These are phyloP conservation scores for Pyrenophora seminiperda DNA, from an alignment of 2,329 filamentous ascomycete species.

Conservation along the genomic window DNA sequence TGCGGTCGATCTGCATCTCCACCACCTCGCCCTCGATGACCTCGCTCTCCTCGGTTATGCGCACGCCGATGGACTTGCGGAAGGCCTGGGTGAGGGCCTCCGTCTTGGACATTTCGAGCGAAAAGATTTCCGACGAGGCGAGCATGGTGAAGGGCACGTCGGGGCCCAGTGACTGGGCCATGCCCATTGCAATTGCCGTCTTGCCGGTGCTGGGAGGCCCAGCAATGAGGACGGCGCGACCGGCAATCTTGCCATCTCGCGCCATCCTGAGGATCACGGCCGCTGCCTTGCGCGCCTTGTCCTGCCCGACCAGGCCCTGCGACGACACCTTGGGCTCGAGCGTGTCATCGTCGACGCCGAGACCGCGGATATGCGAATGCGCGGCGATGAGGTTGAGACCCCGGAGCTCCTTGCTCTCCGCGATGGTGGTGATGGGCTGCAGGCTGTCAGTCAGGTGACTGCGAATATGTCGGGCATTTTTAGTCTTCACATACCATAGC, in stretches of 20 bases:
- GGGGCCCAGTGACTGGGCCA: slow-evolving; percentile 91
- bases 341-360: slow-evolving; percentile 90
- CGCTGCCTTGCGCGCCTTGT: slow-evolving; percentile 94
- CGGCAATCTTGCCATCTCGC: slow-evolving; percentile 97
- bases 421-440: slow-evolving; percentile 74
- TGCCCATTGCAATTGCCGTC: slow-evolving; percentile 97
- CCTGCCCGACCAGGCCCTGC: slow-evolving; percentile 93
- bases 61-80: slow-evolving; percentile 94
- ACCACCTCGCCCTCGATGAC: slow-evolving; percentile 99
- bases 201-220: slow-evolving; percentile 97
- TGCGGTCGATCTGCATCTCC: slow-evolving; percentile 97
- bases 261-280: slow-evolving; percentile 98
- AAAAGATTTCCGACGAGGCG: slow-evolving; percentile 96
- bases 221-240: slow-evolving; percentile 90
- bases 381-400: slow-evolving; percentile 97
- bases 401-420: slow-evolving; percentile 93
- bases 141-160: slow-evolving; percentile 97
- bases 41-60: slow-evolving; percentile 98
- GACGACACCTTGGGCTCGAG: slow-evolving; percentile 84
- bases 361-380: slow-evolving; percentile 95
- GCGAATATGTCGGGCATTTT: no score
- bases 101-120: slow-evolving; percentile 98
- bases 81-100: slow-evolving; percentile 99
- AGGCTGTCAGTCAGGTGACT: slow-evolving; percentile 18
- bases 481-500: slow-evolving; percentile 42